Evolutionary conservation across 73 alveolate species (phyloP).

Genomic region (Paramecium tetraurelia): DNA sequence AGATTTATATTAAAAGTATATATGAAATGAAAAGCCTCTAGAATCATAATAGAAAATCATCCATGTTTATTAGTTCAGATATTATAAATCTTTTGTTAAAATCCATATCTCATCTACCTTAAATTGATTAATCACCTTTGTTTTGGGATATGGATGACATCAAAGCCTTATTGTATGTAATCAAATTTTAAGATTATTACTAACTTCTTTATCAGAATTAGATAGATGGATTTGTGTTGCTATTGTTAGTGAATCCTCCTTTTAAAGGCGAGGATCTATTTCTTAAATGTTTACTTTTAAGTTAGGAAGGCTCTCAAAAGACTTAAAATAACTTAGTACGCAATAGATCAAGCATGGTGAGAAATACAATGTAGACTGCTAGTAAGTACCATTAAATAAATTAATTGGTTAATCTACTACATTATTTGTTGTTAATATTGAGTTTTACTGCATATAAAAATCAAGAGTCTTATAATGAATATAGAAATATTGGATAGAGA

Average conservation of each 20-base stretch:
- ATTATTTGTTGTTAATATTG: neutral
- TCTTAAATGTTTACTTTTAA: neutral
- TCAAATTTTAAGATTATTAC: neutral
- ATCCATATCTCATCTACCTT: neutral
- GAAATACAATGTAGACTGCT: neutral
- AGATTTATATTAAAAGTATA: constrained; percentile 2
- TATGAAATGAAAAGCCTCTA: neutral
- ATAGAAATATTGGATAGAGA: neutral
- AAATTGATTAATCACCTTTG: neutral
- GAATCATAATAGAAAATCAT: neutral
- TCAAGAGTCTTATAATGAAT: neutral
- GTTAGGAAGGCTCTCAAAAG: neutral
- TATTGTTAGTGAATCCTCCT: constrained; percentile 40
- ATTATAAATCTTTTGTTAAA: neutral
- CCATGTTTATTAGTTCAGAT: constrained; percentile 15
- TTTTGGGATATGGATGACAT: constrained; percentile 48
- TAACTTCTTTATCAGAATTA: neutral
- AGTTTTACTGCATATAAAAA: constrained; percentile 20
- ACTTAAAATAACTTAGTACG: neutral
- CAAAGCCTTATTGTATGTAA: neutral
- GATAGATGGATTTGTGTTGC: constrained; percentile 29
- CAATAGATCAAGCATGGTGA: neutral
- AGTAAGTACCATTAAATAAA: neutral
- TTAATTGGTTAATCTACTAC: neutral
- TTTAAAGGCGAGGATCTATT: neutral